Evolutionary conservation across 768 basidiomycete genomes (phyloP), one percentile per base, ranked within the genome.

Genomic region (Porphyrellus cyaneotinctus): DNA sequence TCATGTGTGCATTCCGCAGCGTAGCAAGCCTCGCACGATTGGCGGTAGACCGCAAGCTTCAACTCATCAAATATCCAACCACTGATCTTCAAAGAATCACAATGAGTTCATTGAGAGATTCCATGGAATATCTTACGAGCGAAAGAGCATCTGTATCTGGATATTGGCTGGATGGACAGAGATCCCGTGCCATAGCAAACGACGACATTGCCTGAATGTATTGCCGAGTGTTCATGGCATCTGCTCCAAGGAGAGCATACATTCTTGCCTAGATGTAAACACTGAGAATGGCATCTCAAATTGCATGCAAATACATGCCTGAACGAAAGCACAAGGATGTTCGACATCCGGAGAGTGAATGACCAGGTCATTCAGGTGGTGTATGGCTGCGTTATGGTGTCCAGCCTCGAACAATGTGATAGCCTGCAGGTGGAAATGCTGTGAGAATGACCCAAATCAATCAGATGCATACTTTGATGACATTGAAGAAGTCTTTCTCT

Each of bases 11-110:
- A n/a, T 17, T 23, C 22, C 0, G 42, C 48, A 1, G 37, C 24
- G 3, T 24, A 49, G 31, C 20, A 56, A 5, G 56, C 62, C 13
- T 61, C 52, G 28, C 56, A 61, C 31, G 28, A 45, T 24, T 51
- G 37, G 14, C 11, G 53, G 30, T 51, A 30, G 20, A 63, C 43
- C 12, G 38, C 6, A 31, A 56, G 38, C 37, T 42, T 51, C 26
- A 64, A 28, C 12, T 13, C 53, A 32, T 52, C 51, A 26, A 63
- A 61, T 12, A 26, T 31, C 62, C 62, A 63, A 18, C 62, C 52
- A 10, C 33, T 58, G 15, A 61, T 42, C 62, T 33, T 38, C 4
- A 36, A 4, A 14, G 10, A n/a, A 14, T 47, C 23, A 37, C 11
- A 8, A 10, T 37, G 5, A 47, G n/a, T 12, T 43, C 26, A 28